These are phyloP conservation scores for Magnusiomyces tetraspermus DNA, from an alignment of 1,139 yeast genomes.

Conservation along the genomic window DNA sequence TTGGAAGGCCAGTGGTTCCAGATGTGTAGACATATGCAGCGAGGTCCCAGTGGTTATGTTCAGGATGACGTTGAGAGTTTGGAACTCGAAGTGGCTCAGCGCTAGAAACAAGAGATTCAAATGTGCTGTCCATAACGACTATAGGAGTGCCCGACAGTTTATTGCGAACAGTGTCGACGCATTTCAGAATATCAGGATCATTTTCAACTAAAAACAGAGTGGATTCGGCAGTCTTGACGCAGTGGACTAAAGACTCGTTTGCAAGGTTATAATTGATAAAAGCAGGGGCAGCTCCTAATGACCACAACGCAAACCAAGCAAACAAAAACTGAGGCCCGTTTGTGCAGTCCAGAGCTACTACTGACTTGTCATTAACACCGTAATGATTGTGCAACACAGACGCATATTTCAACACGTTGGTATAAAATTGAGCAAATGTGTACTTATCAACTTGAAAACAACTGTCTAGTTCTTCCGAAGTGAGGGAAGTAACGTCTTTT, in stretches of 20 bases:
- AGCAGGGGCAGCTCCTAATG: slow-evolving; percentile 83
- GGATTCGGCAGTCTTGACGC: slow-evolving; percentile 61
- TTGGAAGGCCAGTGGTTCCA: slow-evolving; percentile 93
- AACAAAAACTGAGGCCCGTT: slow-evolving; percentile 76
- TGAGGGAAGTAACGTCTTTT: slow-evolving; percentile 11
- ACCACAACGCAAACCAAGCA: slow-evolving; percentile 83
- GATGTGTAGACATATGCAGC: slow-evolving; percentile 79
- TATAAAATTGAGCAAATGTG: slow-evolving; percentile 62
- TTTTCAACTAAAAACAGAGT: slow-evolving; percentile 60
- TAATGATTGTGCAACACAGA: slow-evolving; percentile 53
- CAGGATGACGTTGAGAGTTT: slow-evolving; percentile 24
- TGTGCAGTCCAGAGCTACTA: slow-evolving; percentile 70
- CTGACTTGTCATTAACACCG: slow-evolving; percentile 55
- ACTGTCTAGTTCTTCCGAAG: slow-evolving; percentile 33
- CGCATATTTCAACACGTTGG: slow-evolving; percentile 55
- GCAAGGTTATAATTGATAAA: slow-evolving; percentile 73
- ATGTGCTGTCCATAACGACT: slow-evolving; percentile 45
- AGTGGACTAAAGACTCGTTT: slow-evolving; percentile 70
- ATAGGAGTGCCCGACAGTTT: slow-evolving; percentile 39
- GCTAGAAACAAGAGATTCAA: slow-evolving; percentile 36
- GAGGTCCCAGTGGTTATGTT: slow-evolving; percentile 35
- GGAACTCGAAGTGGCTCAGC: slow-evolving; percentile 39
- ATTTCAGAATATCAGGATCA: slow-evolving; percentile 41
- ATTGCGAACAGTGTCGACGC: slow-evolving; percentile 46
- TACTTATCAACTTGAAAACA: slow-evolving; percentile 52